Conservation (phyloP, 225 moss, liverwort and hornwort genomes). For the Polytrichum commune region DNA sequence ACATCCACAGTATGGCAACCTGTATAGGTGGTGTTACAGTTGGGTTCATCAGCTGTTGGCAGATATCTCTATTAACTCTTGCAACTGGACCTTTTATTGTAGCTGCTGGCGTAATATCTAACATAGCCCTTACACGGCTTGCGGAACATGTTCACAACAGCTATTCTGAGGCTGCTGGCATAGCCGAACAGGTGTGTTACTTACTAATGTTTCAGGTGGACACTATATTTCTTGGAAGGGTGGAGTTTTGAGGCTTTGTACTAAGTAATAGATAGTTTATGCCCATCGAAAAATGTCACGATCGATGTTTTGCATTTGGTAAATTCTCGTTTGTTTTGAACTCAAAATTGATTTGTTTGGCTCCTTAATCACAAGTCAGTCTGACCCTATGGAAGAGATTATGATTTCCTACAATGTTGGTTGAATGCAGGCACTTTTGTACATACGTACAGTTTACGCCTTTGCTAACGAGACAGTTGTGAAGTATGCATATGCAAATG, state of each 20-base stretch:
- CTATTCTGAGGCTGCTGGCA: constrained; percentile 77
- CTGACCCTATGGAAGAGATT: not conserved
- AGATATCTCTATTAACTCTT: constrained; percentile 67
- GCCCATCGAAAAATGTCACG: no score
- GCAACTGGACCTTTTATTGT: constrained; percentile 76
- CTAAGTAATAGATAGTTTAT: no score
- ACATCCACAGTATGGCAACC: constrained; percentile 89
- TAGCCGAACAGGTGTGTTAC: constrained; percentile 67
- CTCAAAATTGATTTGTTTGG: no score
- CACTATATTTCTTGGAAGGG: no score
- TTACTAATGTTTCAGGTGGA: no score
- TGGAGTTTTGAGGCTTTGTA: no score
- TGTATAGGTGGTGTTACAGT: constrained; percentile 68
- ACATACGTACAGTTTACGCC: constrained; percentile 75
- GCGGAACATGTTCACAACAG: constrained; percentile 84
- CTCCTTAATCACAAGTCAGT: no score
- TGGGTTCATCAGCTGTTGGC: constrained; percentile 79
- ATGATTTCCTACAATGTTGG: no score
- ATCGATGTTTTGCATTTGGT: no score
- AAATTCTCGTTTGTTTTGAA: no score
- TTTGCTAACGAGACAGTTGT: constrained; percentile 82
- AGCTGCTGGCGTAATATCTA: constrained; percentile 77
- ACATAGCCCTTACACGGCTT: constrained; percentile 61
- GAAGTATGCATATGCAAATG: constrained; percentile 85
- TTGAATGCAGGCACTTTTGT: constrained; percentile 58